Evolutionary conservation across 805 yeast species (phyloP).

Genomic region (Ogataea siamensis): DNA sequence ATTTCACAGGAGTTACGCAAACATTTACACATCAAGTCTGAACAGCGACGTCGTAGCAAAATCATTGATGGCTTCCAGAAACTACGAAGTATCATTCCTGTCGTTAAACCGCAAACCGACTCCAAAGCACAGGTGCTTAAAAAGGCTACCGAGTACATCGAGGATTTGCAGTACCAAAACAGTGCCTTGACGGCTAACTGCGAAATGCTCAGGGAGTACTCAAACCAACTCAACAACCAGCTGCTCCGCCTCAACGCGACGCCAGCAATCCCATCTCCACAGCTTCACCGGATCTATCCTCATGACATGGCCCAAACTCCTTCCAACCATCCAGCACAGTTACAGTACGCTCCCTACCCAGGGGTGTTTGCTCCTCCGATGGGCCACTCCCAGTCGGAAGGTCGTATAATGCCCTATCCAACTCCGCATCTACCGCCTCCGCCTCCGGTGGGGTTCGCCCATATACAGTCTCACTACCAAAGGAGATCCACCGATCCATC

Average conservation of each 20-base stretch:
- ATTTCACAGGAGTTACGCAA: constrained; percentile 24
- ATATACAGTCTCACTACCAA: constrained; percentile 1
- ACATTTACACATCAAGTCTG: constrained; percentile 44
- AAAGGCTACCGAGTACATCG: constrained; percentile 43
- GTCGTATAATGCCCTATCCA: constrained; percentile 1
- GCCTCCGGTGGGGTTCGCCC: constrained; percentile 2
- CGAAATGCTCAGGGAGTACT: constrained; percentile 23
- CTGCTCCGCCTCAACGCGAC: constrained; percentile 13
- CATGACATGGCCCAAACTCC: constrained; percentile 2
- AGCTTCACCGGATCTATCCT: constrained; percentile 6
- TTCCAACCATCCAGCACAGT: constrained; percentile 5
- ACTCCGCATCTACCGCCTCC: constrained; percentile 4
- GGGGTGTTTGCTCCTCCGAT: constrained; percentile 9
- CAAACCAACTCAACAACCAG: constrained; percentile 21
- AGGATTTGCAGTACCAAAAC: constrained; percentile 35
- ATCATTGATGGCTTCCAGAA: constrained; percentile 46
- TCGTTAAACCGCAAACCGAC: constrained; percentile 40
- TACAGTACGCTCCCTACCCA: constrained; percentile 12
- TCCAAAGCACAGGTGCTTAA: constrained; percentile 45
- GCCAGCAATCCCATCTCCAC: constrained; percentile 16
- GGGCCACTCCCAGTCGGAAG: constrained; percentile 3
- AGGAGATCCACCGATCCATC: constrained; percentile 2
- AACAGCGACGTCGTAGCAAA: constrained; percentile 44
- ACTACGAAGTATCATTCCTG: constrained; percentile 39
- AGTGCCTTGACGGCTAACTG: constrained; percentile 20